Evolutionary conservation across 257 asterid species (phyloP), one percentile per base, ranked within the genome.

Genomic region (Verbascum thapsus): DNA sequence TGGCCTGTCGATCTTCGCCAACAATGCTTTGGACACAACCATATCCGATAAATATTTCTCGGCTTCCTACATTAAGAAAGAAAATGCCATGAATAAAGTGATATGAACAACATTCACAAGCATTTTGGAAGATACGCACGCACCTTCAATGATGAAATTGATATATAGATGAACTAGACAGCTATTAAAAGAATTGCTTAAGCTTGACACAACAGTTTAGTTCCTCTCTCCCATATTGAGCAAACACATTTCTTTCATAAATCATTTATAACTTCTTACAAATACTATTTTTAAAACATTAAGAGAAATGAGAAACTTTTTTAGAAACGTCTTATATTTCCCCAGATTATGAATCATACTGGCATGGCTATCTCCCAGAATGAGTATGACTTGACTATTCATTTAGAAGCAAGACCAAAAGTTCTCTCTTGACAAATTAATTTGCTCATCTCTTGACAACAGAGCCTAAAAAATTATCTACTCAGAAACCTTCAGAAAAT

Each of bases 1-100:
- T 7, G 99, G 95, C 66, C 99, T 77, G 80, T 89, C 97, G 11
- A 94, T 84, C 84, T 89, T 94, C 1, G 97, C 94, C 30, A 84
- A 77, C 74, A 89, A 63, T 13, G 97, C 95, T 63, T 81, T 92
- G 3, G 99, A 85, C 59, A 90, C 99, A 26, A 94, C 97, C 99
- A 94, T 94, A 15, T 89, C 99, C 3, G 97, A 92, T 43, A 92
- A 85, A 74, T 92, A 91, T 55, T 89, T 92, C 70, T 89, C 99
- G 13, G 92, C 80, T 72, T 89, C 99, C 99, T 92, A 78, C 51
- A 11, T 13, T 16, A 18, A 20, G 35, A 59, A 13, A 44, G 52
- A 5, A 38, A 51, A 44, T 44, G 41, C 48, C 17, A 5, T 39
- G 34, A 47, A 41, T 1, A 13, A 53, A n/a, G n/a, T 41, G 44